Conservation (phyloP, 2,329 filamentous ascomycete species). For the Fusarium nurragi region DNA sequence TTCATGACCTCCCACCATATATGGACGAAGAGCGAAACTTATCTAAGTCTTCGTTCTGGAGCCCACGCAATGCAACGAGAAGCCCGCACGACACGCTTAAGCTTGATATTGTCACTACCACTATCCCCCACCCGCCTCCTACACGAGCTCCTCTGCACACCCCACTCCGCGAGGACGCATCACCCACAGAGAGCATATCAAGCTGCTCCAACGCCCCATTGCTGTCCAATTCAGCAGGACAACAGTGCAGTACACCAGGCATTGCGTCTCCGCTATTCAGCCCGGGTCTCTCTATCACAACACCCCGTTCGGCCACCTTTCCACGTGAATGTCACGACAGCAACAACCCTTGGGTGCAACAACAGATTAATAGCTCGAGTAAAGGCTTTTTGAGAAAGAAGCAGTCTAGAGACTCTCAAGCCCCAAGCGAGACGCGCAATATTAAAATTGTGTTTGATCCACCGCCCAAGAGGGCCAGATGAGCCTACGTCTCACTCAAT, state of each 20-base stretch:
- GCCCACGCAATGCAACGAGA: constrained; percentile 7
- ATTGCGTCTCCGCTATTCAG: constrained; percentile 38
- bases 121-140: constrained; percentile 34
- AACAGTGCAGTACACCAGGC: constrained; percentile 43
- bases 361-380: background rate
- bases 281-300: constrained; percentile 37
- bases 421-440: constrained; percentile 49
- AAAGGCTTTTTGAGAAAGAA: constrained; percentile 38
- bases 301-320: constrained; percentile 25
- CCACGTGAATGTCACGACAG: constrained; percentile 20
- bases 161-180: constrained; percentile 37
- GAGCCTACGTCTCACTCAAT: background rate
- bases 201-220: constrained; percentile 49
- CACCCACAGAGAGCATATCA: constrained; percentile 49
- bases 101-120: constrained; percentile 33
- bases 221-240: constrained; percentile 44
- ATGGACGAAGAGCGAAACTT: constrained; percentile 35
- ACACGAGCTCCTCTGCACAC: constrained; percentile 23
- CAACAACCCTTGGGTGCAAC: constrained; percentile 36
- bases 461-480: constrained; percentile 46
- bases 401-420: constrained; percentile 40
- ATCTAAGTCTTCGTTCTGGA: constrained; percentile 24
- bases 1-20: constrained; percentile 23
- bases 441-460: constrained; percentile 54
- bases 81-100: constrained; percentile 8